These are phyloP conservation scores for Leishmania major DNA, from an alignment of 208 protist species.

Conservation along the genomic window DNA sequence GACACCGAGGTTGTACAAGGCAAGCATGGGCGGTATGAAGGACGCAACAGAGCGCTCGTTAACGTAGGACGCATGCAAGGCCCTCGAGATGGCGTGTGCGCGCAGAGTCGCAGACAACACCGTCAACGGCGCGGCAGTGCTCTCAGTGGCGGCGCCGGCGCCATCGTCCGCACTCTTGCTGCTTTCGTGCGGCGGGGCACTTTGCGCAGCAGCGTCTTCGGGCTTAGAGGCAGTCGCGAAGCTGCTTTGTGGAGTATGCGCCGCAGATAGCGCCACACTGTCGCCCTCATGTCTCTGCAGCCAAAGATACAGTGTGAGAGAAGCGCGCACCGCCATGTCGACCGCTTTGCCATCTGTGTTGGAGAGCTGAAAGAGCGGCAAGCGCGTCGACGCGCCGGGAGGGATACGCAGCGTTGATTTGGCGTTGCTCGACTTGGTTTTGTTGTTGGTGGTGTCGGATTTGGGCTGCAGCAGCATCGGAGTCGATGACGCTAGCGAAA, in stretches of 20 bases:
- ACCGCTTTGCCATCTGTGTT: conserved; percentile 23
- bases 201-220: neutral
- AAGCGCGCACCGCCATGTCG: conserved; percentile 19
- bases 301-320: conserved; percentile 28
- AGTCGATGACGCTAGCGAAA: neutral
- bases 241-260: conserved; percentile 6
- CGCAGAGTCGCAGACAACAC: neutral
- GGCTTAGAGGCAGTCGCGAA: neutral
- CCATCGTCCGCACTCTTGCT: neutral
- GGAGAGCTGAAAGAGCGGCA: conserved; percentile 40
- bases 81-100: conserved; percentile 7
- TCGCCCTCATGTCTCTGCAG: conserved; percentile 14
- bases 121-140: neutral
- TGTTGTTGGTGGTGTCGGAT: neutral
- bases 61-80: conserved; percentile 14
- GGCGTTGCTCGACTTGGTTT: neutral
- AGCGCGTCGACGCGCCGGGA: conserved; percentile 17
- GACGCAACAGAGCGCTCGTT: conserved; percentile 21
- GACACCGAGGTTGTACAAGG: conserved; percentile 17
- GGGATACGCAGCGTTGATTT: conserved; percentile 2
- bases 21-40: conserved; percentile 22
- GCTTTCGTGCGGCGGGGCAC: neutral
- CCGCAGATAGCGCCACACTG: conserved; percentile 12
- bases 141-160: neutral
- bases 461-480: neutral